Evolutionary conservation across 169 alveolate species (phyloP).

Genomic region (Besnoitia besnoiti): DNA sequence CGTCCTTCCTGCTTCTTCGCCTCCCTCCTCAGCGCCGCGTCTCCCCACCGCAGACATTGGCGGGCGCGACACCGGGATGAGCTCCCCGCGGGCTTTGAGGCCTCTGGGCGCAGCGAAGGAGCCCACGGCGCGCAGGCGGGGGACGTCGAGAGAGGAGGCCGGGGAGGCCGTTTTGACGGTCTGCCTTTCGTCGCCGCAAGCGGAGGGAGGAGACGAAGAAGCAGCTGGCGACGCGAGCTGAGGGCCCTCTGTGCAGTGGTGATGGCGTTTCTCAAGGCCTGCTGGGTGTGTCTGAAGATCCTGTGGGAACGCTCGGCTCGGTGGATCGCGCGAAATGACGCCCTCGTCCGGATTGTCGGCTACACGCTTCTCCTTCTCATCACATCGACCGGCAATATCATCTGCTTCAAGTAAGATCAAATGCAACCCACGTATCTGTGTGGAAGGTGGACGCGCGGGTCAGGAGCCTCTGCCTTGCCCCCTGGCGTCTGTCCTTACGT

Average conservation of each 20-base stretch:
- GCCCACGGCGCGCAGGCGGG: neutral
- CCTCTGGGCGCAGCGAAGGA: neutral
- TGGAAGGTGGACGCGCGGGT: too few relatives aligned
- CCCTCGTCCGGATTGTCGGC: neutral
- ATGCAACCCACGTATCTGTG: too few relatives aligned
- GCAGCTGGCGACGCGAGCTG: neutral
- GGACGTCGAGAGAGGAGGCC: neutral
- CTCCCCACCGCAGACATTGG: too few relatives aligned
- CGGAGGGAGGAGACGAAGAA: neutral
- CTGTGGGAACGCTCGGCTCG: neutral
- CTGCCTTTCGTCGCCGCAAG: neutral
- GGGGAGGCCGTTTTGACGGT: too few relatives aligned
- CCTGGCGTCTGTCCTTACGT: too few relatives aligned
- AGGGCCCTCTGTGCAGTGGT: neutral
- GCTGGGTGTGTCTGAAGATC: neutral
- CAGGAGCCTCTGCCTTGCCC: too few relatives aligned
- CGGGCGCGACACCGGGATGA: neutral
- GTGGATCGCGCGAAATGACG: neutral
- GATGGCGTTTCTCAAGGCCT: neutral
- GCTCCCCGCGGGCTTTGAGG: neutral
- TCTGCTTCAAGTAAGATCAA: constrained; percentile 15
- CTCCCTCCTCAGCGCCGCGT: too few relatives aligned
- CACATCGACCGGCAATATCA: constrained; percentile 5
- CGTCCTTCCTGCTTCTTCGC: too few relatives aligned
- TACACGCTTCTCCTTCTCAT: constrained; percentile 4